Evolutionary conservation across 768 basidiomycete species (phyloP).

Genomic region (Lactarius akahatsu): DNA sequence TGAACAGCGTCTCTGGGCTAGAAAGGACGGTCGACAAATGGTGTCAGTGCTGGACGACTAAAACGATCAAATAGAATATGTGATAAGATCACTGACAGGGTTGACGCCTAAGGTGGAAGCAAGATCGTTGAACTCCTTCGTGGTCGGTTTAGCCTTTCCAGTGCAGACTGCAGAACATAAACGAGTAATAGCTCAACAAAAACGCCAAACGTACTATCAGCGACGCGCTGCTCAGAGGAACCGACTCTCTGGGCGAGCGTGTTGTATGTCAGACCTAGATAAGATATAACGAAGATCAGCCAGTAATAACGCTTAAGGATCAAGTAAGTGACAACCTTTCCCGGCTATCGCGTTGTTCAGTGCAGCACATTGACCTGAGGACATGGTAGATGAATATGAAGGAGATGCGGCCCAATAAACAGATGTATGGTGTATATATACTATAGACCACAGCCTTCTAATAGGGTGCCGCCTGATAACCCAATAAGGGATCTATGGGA

Average conservation of each 20-base stretch:
- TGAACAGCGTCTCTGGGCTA: conserved; percentile 38
- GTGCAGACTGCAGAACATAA: conserved; percentile 45
- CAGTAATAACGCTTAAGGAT: neutral
- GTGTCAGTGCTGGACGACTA: neutral
- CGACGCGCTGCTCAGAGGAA: conserved; percentile 47
- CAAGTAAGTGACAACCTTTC: conserved; percentile 41
- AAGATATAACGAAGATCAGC: neutral
- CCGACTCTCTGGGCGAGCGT: conserved; percentile 50
- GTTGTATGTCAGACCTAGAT: conserved; percentile 48
- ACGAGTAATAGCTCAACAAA: neutral
- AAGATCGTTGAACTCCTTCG: conserved; percentile 50
- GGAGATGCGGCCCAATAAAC: neutral
- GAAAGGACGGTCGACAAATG: neutral
- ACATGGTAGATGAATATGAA: conserved; percentile 37
- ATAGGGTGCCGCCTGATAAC: neutral
- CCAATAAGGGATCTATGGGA: neutral
- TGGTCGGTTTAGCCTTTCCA: conserved; percentile 43
- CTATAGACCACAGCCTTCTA: neutral
- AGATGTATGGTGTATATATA: conserved; percentile 4
- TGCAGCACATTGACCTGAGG: conserved; percentile 58
- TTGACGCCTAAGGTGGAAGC: conserved; percentile 44
- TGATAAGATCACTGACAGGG: conserved; percentile 34
- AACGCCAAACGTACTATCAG: conserved; percentile 44
- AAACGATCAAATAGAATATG: neutral
- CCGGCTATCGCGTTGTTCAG: conserved; percentile 50